A percentile compares a stretch with the other conserved stretches of the same genome.
Conservation (phyloP, 805 yeast species). For the Zygoascus biomembranicola region DNA sequence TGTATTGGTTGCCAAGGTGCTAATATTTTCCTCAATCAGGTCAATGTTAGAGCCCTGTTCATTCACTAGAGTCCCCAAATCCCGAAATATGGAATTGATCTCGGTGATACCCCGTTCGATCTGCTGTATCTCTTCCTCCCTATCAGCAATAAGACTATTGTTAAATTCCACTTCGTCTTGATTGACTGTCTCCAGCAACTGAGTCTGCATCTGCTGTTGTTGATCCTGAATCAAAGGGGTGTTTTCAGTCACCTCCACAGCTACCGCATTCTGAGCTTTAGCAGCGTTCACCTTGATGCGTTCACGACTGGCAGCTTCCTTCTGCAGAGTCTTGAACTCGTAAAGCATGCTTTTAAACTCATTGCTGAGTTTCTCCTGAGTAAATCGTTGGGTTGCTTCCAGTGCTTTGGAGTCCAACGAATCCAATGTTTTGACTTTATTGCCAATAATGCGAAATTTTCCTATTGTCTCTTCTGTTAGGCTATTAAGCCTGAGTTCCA, state of each 20-base stretch:
- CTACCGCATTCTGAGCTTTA: background rate
- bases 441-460: constrained; percentile 13
- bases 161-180: constrained; percentile 25
- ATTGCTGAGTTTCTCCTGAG: constrained; percentile 43
- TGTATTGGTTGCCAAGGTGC: constrained; percentile 53
- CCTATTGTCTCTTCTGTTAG: constrained; percentile 13
- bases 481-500: constrained; percentile 11
- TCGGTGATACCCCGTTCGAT: constrained; percentile 75
- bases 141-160: constrained; percentile 44
- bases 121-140: constrained; percentile 63
- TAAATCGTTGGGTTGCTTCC: constrained; percentile 26
- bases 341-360: constrained; percentile 49
- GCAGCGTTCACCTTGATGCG: constrained; percentile 11
- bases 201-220: constrained; percentile 30
- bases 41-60: constrained; percentile 85
- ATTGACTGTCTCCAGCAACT: constrained; percentile 35
- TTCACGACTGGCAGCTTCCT: constrained; percentile 44
- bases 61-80: constrained; percentile 64
- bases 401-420: constrained; percentile 12
- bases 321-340: constrained; percentile 35
- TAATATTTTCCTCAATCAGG: constrained; percentile 71
- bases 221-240: constrained; percentile 22
- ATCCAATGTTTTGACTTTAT: constrained; percentile 9
- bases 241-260: constrained; percentile 6
- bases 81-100: constrained; percentile 77